Percentiles rank a stretch among this genome's conserved stretches.
Conservation (phyloP, 495 filamentous ascomycete genomes). For the Ramalina peruviana region DNA sequence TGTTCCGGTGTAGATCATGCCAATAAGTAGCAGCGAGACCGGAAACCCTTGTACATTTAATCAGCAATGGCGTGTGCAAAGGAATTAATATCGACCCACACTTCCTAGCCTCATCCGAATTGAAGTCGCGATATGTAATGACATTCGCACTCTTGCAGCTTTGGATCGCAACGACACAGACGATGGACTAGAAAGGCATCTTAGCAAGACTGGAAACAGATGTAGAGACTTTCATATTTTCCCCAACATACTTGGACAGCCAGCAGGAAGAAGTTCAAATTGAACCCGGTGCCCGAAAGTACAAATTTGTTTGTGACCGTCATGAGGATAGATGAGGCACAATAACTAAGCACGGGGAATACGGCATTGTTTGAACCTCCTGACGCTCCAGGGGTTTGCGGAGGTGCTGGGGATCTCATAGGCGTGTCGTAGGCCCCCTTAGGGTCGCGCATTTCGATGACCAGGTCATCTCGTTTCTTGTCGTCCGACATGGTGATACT, state of each 20-base stretch:
- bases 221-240: neutral
- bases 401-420: constrained; percentile 19
- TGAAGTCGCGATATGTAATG: constrained; percentile 86
- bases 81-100: constrained; percentile 40
- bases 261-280: constrained; percentile 92
- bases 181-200: constrained; percentile 49
- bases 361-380: constrained; percentile 53
- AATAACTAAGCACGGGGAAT: constrained; percentile 79
- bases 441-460: constrained; percentile 59
- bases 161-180: constrained; percentile 83
- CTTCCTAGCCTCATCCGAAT: constrained; percentile 76
- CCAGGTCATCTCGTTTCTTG: constrained; percentile 75
- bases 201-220: neutral
- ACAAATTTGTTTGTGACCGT: constrained; percentile 99
- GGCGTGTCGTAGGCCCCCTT: constrained; percentile 38
- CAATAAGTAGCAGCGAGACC: constrained; percentile 88
- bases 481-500: constrained; percentile 46
- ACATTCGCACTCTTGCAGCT: constrained; percentile 67
- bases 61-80: neutral
- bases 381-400: constrained; percentile 19
- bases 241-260: constrained; percentile 63
- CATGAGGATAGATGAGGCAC: constrained; percentile 91
- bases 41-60: constrained; percentile 66
- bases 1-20: constrained; percentile 97
- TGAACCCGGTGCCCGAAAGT: constrained; percentile 78